Evolutionary conservation across 805 yeast genomes (phyloP).

Genomic region (Candida incommunis): DNA sequence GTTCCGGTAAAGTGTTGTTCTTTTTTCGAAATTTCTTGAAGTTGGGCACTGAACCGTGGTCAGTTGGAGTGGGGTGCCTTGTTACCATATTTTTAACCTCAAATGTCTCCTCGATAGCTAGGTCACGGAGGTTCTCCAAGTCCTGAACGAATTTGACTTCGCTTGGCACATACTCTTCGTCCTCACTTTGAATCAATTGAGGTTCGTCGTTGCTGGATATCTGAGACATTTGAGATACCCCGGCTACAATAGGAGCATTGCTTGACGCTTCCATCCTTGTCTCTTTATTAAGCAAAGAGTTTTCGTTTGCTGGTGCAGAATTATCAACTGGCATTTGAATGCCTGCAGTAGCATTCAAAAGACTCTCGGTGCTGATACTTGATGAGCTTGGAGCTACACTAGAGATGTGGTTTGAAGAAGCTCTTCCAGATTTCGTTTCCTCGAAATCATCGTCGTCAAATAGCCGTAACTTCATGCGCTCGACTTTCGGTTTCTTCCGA

Average conservation of each 20-base stretch:
- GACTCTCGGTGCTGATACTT: too few species aligned
- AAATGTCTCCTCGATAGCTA: conserved; percentile 8
- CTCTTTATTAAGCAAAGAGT: too few species aligned
- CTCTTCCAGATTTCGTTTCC: background rate
- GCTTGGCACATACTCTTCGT: background rate
- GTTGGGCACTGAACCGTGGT: conserved; percentile 8
- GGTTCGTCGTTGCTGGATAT: too few species aligned
- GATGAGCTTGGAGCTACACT: too few species aligned
- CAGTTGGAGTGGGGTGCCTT: background rate
- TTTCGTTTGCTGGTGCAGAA: too few species aligned
- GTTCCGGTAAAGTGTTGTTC: background rate
- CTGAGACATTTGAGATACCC: too few species aligned
- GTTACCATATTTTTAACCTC: conserved; percentile 2
- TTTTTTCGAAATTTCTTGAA: conserved; percentile 9
- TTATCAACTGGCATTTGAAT: too few species aligned
- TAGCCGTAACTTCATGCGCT: background rate
- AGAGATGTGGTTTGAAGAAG: too few species aligned
- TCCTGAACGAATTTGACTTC: background rate
- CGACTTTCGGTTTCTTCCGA: background rate
- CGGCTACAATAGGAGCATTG: too few species aligned
- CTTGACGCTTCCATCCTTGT: too few species aligned
- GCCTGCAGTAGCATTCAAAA: too few species aligned
- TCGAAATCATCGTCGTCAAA: background rate
- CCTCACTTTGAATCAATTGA: too few species aligned
- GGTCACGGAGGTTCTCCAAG: conserved; percentile 4